Evolutionary conservation across 176 grass and related monocot genomes (phyloP).

Genomic region (Bothriochloa decipiens): DNA sequence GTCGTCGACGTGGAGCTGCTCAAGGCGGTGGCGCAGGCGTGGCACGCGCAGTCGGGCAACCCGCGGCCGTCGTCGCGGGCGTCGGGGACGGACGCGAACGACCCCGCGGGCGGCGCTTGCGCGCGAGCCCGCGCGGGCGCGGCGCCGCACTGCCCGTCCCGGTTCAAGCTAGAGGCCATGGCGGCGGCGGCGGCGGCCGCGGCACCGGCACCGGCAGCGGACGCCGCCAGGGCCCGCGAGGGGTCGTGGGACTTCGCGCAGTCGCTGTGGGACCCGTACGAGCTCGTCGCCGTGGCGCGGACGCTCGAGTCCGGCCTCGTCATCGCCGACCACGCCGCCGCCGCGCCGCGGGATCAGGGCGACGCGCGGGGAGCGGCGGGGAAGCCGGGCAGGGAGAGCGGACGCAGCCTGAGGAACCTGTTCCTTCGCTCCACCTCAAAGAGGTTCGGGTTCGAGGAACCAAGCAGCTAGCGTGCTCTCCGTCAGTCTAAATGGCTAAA

Average conservation of each 20-base stretch:
- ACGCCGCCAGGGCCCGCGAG: not conserved
- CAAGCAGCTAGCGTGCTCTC: not conserved
- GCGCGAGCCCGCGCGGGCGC: not conserved
- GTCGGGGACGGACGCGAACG: not conserved
- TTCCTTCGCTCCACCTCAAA: slow-evolving; percentile 50
- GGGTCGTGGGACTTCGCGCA: slow-evolving; percentile 60
- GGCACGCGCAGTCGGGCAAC: slow-evolving; percentile 73
- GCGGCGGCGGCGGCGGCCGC: slow-evolving; percentile 6
- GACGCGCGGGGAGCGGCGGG: not conserved
- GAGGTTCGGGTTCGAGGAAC: slow-evolving; percentile 28
- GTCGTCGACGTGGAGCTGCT: slow-evolving; percentile 59
- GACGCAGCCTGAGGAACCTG: slow-evolving; percentile 62
- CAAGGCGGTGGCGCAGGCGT: slow-evolving; percentile 89
- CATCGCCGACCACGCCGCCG: slow-evolving; percentile 37
- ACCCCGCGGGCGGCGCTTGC: slow-evolving; percentile 22
- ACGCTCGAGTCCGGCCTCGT: slow-evolving; percentile 62
- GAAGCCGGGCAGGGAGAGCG: slow-evolving; percentile 56
- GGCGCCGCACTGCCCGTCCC: slow-evolving; percentile 44
- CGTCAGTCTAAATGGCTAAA: not conserved
- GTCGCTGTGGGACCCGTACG: slow-evolving; percentile 87
- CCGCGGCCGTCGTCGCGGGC: slow-evolving; percentile 31
- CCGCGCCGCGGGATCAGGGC: not conserved
- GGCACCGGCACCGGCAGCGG: not conserved
- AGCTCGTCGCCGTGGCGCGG: slow-evolving; percentile 75
- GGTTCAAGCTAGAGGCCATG: slow-evolving; percentile 79